phyloP scores from a whole-genome alignment of 306 rosid genomes.

The Medicago ruthenica region DNA sequence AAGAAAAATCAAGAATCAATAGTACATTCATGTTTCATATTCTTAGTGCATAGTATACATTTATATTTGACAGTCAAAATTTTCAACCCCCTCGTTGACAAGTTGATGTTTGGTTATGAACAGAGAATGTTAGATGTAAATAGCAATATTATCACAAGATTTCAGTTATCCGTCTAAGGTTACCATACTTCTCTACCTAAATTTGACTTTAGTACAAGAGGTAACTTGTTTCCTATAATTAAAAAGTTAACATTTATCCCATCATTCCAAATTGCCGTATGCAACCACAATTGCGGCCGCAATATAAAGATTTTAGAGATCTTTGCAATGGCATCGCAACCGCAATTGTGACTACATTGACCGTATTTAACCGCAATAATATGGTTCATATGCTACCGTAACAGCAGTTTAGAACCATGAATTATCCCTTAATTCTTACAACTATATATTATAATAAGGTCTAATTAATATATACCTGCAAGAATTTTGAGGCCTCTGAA shows the following conservation, averaged over 20 bases:
- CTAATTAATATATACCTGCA: too few relatives aligned
- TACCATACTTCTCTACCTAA: constrained; percentile 3
- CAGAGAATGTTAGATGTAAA: constrained; percentile 11
- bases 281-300: too few relatives aligned
- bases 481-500: constrained; percentile 63
- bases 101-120: neutral
- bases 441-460: too few relatives aligned
- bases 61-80: neutral
- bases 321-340: too few relatives aligned
- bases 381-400: too few relatives aligned
- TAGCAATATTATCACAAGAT: constrained; percentile 6
- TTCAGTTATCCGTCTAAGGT: constrained; percentile 3
- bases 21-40: constrained; percentile 24
- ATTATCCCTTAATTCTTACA: too few relatives aligned
- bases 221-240: constrained; percentile 3
- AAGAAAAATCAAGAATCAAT: constrained; percentile 21
- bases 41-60: neutral
- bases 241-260: neutral
- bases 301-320: too few relatives aligned
- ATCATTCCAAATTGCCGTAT: neutral
- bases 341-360: too few relatives aligned
- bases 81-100: neutral
- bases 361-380: too few relatives aligned
- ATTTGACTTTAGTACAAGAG: neutral
- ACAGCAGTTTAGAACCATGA: too few relatives aligned